A percentile compares a stretch with the other conserved stretches of the same genome.
These are phyloP conservation scores for Acanthamoeba triangularis DNA, from an alignment of 208 protist genomes.

Conservation along the genomic window DNA sequence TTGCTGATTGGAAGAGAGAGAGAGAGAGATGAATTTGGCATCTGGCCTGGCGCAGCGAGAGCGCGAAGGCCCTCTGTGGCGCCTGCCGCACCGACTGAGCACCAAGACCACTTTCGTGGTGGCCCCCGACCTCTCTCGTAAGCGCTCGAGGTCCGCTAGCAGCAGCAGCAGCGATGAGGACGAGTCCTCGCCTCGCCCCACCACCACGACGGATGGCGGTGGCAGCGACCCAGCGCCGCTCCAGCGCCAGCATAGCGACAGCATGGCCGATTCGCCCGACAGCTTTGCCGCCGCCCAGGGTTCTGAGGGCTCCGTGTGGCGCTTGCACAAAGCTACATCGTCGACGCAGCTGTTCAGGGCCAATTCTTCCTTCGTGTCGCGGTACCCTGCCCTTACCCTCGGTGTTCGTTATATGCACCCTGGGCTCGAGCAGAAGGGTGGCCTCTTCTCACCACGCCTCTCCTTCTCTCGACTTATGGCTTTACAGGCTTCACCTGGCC, in stretches of 20 bases:
- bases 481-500: slow-evolving; percentile 8
- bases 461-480: not conserved
- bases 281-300: too few species aligned
- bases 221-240: not conserved
- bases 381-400: too few species aligned
- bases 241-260: too few species aligned
- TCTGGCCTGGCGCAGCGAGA: not conserved
- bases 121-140: not conserved
- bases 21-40: slow-evolving; percentile 12
- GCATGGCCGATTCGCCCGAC: too few species aligned
- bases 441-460: too few species aligned
- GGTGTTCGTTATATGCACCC: too few species aligned
- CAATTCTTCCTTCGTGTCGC: not conserved
- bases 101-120: slow-evolving; percentile 14
- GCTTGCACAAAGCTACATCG: not conserved
- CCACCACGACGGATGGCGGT: not conserved
- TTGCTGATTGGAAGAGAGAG: not conserved
- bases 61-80: not conserved
- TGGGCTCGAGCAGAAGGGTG: too few species aligned
- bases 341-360: not conserved
- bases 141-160: not conserved
- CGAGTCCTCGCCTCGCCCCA: not conserved
- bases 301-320: not conserved
- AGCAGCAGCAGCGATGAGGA: not conserved
- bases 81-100: not conserved